Evolutionary conservation across 1,284 basidiomycete genomes (phyloP).

Genomic region (Trichosporon sp.): DNA sequence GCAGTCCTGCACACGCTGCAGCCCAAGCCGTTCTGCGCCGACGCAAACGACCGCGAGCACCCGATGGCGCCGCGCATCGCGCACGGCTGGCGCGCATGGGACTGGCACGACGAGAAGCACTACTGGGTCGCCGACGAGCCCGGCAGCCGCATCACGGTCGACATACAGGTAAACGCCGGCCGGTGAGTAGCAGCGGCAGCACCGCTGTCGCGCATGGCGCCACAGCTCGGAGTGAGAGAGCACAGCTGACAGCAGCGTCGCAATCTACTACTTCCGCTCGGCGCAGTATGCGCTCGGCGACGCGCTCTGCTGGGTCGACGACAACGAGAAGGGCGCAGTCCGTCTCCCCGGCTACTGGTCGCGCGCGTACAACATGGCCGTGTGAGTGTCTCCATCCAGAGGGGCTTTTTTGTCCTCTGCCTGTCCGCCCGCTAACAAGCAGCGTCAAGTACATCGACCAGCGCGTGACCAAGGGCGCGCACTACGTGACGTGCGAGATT

Average conservation of each 20-base stretch:
- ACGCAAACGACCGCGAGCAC: conserved; percentile 43
- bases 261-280: conserved; percentile 49
- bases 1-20: conserved; percentile 37
- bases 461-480: conserved; percentile 41
- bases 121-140: conserved; percentile 42
- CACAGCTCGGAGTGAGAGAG: not conserved
- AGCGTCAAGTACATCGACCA: conserved; percentile 49
- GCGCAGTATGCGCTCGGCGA: conserved; percentile 48
- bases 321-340: conserved; percentile 45
- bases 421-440: not conserved
- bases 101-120: conserved; percentile 49
- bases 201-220: no score
- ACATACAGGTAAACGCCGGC: conserved; percentile 44
- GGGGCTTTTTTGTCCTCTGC: no score
- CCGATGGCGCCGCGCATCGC: conserved; percentile 39
- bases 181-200: conserved; percentile 30
- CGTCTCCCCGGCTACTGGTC: conserved; percentile 46
- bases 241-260: conserved; percentile 31
- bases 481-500: conserved; percentile 49
- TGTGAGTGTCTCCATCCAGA: conserved; percentile 25
- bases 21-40: conserved; percentile 46
- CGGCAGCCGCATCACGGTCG: conserved; percentile 44
- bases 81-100: conserved; percentile 45
- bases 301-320: conserved; percentile 51
- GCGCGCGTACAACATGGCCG: conserved; percentile 44